Conservation (phyloP, 805 yeast genomes). For the Hanseniaspora lindneri region DNA sequence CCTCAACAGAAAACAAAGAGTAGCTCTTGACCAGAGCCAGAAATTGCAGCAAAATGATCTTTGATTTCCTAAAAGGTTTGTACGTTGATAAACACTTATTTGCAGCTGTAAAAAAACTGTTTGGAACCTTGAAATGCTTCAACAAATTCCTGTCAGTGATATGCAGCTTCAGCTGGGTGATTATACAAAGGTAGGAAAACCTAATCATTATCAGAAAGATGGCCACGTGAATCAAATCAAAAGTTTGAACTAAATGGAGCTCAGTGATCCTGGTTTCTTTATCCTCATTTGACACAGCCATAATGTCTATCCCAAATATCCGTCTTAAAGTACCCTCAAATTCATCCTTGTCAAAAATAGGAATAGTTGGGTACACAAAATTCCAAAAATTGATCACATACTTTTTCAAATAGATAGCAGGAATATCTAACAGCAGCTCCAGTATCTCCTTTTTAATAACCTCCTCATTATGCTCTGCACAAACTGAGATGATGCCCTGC, state of each 20-base stretch:
- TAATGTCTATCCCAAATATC: slow-evolving; percentile 7
- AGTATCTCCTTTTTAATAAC: not conserved
- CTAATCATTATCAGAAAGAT: slow-evolving; percentile 14
- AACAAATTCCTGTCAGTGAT: slow-evolving; percentile 7
- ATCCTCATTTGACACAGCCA: not conserved
- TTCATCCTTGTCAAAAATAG: slow-evolving; percentile 14
- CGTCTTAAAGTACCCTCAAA: not conserved
- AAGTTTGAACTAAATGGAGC: slow-evolving; percentile 1
- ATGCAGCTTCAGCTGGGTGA: slow-evolving; percentile 11
- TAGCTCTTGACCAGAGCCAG: slow-evolving; percentile 10
- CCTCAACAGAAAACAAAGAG: slow-evolving; percentile 15
- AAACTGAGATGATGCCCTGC: not conserved
- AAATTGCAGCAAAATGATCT: slow-evolving; percentile 12
- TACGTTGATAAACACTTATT: slow-evolving; percentile 7
- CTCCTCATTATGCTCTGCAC: not conserved
- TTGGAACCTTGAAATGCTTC: slow-evolving; percentile 5
- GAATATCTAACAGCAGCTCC: not conserved
- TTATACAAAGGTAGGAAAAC: slow-evolving; percentile 13
- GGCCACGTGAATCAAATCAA: slow-evolving; percentile 14
- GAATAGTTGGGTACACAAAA: slow-evolving; percentile 12
- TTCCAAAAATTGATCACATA: slow-evolving; percentile 14
- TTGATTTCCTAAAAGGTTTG: slow-evolving; percentile 15
- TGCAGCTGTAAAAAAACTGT: slow-evolving; percentile 3
- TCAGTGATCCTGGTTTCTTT: not conserved
- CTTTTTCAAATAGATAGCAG: slow-evolving; percentile 5